These are phyloP conservation scores for Salvia sclarea DNA, from an alignment of 305 asterid genomes.

Conservation along the genomic window DNA sequence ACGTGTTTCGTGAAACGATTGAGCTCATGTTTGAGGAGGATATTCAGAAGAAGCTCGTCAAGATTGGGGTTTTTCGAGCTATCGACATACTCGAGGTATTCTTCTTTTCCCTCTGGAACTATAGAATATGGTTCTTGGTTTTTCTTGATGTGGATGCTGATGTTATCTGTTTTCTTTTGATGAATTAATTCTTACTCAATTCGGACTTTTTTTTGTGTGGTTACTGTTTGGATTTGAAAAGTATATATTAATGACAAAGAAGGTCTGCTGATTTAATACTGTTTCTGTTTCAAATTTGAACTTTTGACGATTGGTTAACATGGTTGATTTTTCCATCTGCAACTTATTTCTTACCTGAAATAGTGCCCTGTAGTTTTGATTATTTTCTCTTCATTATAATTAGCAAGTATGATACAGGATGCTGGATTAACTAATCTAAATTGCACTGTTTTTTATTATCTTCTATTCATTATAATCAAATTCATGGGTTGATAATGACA, in stretches of 20 bases:
- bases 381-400: not conserved
- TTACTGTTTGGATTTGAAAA: constrained; percentile 22
- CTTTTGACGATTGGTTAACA: constrained; percentile 1
- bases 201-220: not conserved
- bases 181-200: not conserved
- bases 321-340: not conserved
- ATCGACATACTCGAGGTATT: constrained; percentile 85
- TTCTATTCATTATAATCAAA: not conserved
- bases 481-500: not conserved
- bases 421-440: not conserved
- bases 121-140: constrained; percentile 8
- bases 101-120: not conserved
- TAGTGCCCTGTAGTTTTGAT: not conserved
- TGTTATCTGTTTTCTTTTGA: not conserved
- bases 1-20: constrained; percentile 67
- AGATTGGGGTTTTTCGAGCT: constrained; percentile 70
- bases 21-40: constrained; percentile 91
- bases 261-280: constrained; percentile 1
- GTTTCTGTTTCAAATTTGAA: not conserved
- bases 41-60: constrained; percentile 54
- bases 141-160: constrained; percentile 8
- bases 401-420: not conserved
- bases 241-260: not conserved
- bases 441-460: constrained; percentile 3
- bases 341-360: constrained; percentile 5